A percentile compares a stretch with the other conserved stretches of the same genome.
Conservation (phyloP, 768 basidiomycete genomes). For the Cystofilobasidium bisporidii region DNA sequence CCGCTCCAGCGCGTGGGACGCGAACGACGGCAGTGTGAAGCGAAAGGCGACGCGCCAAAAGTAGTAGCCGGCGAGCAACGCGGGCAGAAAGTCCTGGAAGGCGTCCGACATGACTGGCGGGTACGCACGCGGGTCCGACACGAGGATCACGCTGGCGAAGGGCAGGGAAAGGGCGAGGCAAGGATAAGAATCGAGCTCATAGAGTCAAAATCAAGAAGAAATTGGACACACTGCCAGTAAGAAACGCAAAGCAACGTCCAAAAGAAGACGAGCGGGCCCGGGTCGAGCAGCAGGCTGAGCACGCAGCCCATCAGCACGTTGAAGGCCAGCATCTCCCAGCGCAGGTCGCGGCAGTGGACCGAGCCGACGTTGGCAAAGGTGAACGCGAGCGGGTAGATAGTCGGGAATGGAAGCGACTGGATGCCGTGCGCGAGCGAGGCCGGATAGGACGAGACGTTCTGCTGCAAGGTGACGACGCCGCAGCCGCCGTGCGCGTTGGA, state of each 20-base stretch:
- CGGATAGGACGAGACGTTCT: slow-evolving; percentile 61
- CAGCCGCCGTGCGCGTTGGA: slow-evolving; percentile 65
- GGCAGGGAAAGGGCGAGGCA: not conserved
- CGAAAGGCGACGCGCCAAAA: slow-evolving; percentile 50
- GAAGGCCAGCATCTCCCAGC: slow-evolving; percentile 60
- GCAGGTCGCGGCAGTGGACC: slow-evolving; percentile 61
- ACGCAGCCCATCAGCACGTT: slow-evolving; percentile 59
- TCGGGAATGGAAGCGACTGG: slow-evolving; percentile 61
- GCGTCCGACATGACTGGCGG: slow-evolving; percentile 64
- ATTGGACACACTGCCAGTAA: slow-evolving; percentile 55
- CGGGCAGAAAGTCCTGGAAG: slow-evolving; percentile 66
- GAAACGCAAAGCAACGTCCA: slow-evolving; percentile 38
- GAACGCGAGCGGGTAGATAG: slow-evolving; percentile 63
- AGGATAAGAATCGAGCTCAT: too few species aligned
- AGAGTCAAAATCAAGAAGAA: too few species aligned
- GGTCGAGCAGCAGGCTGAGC: slow-evolving; percentile 64
- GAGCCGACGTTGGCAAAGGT: slow-evolving; percentile 47
- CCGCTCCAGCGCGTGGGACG: slow-evolving; percentile 53
- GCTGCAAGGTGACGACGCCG: slow-evolving; percentile 56
- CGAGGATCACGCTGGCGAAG: slow-evolving; percentile 48
- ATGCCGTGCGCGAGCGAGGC: slow-evolving; percentile 55
- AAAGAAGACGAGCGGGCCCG: slow-evolving; percentile 54
- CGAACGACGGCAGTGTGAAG: slow-evolving; percentile 62
- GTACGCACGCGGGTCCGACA: slow-evolving; percentile 58
- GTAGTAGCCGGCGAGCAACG: slow-evolving; percentile 51